Evolutionary conservation across 176 grass and related monocot species (phyloP).

Genomic region (Leersia perrieri): DNA sequence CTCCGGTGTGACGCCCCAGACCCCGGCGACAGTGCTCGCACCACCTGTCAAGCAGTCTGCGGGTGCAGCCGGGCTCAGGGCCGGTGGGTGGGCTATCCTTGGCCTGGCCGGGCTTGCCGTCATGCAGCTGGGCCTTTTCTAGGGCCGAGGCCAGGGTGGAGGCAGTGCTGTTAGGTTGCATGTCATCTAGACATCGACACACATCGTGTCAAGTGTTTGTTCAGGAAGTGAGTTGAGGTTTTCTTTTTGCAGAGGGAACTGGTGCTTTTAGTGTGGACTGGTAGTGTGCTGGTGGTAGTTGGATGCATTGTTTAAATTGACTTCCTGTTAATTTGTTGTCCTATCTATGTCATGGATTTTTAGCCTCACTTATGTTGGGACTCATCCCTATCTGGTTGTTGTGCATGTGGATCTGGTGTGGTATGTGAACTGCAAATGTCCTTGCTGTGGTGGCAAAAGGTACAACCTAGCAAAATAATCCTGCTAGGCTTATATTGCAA

Average conservation of each 20-base stretch:
- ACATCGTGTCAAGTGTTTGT: constrained; percentile 17
- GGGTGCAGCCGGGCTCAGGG: constrained; percentile 26
- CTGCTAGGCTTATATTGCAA: not conserved
- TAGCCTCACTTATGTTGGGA: not conserved
- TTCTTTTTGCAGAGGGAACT: constrained; percentile 8
- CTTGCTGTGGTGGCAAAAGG: not conserved
- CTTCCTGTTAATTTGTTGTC: not conserved
- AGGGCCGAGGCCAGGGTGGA: constrained; percentile 58
- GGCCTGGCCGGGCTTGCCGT: constrained; percentile 38
- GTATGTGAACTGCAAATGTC: not conserved
- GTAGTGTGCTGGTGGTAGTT: not conserved
- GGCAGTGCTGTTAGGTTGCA: constrained; percentile 68
- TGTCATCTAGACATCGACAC: constrained; percentile 13
- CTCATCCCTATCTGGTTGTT: not conserved
- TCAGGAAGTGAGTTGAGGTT: constrained; percentile 20
- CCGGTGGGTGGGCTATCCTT: constrained; percentile 23
- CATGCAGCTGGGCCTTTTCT: constrained; percentile 43
- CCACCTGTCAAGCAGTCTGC: constrained; percentile 22
- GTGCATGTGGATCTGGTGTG: not conserved
- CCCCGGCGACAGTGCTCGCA: constrained; percentile 10
- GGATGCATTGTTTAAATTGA: not conserved
- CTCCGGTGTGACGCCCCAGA: constrained; percentile 32
- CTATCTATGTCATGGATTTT: not conserved
- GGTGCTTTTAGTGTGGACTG: constrained; percentile 31
- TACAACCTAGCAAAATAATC: not conserved